Evolutionary conservation across 2,329 filamentous ascomycete genomes (phyloP).

Genomic region (Aaosphaeria pasadenensis): DNA sequence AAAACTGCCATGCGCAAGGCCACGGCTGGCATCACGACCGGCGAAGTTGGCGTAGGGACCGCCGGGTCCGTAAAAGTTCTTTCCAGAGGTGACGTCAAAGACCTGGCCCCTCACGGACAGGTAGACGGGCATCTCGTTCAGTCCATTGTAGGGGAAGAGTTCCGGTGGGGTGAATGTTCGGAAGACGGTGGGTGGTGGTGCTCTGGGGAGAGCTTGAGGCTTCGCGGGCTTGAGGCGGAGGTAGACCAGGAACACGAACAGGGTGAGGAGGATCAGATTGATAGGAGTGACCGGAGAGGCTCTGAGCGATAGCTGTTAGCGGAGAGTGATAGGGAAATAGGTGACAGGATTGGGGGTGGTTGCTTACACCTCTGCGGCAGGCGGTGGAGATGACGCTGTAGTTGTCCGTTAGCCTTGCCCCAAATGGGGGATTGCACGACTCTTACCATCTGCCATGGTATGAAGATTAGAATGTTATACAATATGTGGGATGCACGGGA

Average conservation of each 20-base stretch:
- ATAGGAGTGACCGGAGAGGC: slow-evolving; percentile 57
- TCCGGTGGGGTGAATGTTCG: slow-evolving; percentile 79
- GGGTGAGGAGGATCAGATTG: slow-evolving; percentile 59
- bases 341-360: background rate
- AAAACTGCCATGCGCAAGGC: slow-evolving; percentile 87
- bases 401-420: slow-evolving; percentile 6
- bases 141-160: slow-evolving; percentile 82
- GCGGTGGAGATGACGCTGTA: slow-evolving; percentile 62
- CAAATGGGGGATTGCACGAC: background rate
- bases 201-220: slow-evolving; percentile 50
- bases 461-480: background rate
- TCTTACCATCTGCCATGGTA: slow-evolving; percentile 26
- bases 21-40: slow-evolving; percentile 83
- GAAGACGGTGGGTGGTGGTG: slow-evolving; percentile 73
- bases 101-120: slow-evolving; percentile 87
- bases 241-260: slow-evolving; percentile 57
- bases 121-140: slow-evolving; percentile 71
- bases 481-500: too few species aligned
- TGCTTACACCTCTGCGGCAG: slow-evolving; percentile 44
- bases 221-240: slow-evolving; percentile 56
- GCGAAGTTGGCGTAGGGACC: slow-evolving; percentile 97
- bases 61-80: slow-evolving; percentile 94
- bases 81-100: slow-evolving; percentile 83
- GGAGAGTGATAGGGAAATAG: background rate
- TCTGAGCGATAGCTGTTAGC: slow-evolving; percentile 33